A percentile compares a stretch with the other conserved stretches of the same genome.
These are phyloP conservation scores for Ogataea polymorpha DNA, from an alignment of 805 yeast species.

Conservation along the genomic window DNA sequence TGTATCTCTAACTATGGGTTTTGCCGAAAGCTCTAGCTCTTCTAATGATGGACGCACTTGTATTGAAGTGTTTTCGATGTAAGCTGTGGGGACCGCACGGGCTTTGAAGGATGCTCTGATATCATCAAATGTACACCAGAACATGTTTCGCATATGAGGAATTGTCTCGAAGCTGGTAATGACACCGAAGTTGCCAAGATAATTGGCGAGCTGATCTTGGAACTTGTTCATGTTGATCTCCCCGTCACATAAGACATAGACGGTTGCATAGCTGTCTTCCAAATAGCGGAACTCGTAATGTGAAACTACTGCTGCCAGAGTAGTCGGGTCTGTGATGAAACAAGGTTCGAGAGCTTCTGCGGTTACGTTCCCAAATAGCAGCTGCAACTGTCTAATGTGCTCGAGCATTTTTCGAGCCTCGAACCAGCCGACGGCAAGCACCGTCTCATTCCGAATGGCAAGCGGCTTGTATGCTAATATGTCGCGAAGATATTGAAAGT, in stretches of 20 bases:
- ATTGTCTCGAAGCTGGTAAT: slow-evolving; percentile 16
- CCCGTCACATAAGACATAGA: slow-evolving; percentile 16
- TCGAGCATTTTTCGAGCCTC: slow-evolving; percentile 24
- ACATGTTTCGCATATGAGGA: slow-evolving; percentile 9
- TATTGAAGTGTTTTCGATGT: slow-evolving; percentile 11
- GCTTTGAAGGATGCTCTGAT: slow-evolving; percentile 35
- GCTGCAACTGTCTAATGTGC: slow-evolving; percentile 17
- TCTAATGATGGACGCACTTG: slow-evolving; percentile 24
- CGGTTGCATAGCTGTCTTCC: slow-evolving; percentile 22
- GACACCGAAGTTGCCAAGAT: slow-evolving; percentile 25
- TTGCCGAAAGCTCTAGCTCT: slow-evolving; percentile 23
- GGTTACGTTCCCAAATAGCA: slow-evolving; percentile 10
- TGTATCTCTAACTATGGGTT: not conserved
- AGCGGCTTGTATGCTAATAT: slow-evolving; percentile 16
- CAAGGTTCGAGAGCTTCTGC: slow-evolving; percentile 7
- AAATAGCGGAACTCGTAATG: slow-evolving; percentile 23
- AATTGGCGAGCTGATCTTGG: slow-evolving; percentile 18
- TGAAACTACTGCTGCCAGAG: slow-evolving; percentile 13
- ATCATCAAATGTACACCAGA: slow-evolving; percentile 34
- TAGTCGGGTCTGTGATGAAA: slow-evolving; percentile 6
- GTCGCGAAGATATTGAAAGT: slow-evolving; percentile 14
- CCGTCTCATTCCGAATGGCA: not conserved
- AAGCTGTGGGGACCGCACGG: slow-evolving; percentile 13
- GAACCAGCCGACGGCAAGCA: slow-evolving; percentile 30
- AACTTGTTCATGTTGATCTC: slow-evolving; percentile 1